These are phyloP conservation scores for Penicillium maclennaniae DNA, from an alignment of 495 filamentous ascomycete species.

Conservation along the genomic window DNA sequence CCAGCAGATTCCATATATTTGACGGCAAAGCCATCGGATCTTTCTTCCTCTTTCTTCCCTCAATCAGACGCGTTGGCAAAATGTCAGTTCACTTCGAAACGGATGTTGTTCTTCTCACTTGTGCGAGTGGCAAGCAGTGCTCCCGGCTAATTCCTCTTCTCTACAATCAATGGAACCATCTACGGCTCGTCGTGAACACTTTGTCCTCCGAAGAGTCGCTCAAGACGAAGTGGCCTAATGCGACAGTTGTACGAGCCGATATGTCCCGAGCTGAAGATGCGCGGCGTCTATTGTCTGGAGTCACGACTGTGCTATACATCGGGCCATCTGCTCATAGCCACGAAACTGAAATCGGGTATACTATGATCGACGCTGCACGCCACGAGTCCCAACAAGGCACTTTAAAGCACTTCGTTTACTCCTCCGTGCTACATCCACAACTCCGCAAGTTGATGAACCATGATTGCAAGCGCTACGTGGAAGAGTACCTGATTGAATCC, in stretches of 20 bases:
- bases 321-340: not conserved
- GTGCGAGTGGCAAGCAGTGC: slow-evolving; percentile 1
- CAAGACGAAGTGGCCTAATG: not conserved
- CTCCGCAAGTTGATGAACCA: slow-evolving; percentile 33
- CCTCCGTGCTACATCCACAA: slow-evolving; percentile 25
- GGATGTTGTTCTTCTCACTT: not conserved
- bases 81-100: not conserved
- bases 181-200: not conserved
- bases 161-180: not conserved
- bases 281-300: no score
- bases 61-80: no score
- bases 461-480: slow-evolving; percentile 31
- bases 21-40: no score
- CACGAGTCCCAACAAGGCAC: slow-evolving; percentile 5
- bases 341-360: no score
- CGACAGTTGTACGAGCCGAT: not conserved
- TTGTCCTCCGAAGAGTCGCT: not conserved
- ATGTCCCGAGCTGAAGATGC: no score
- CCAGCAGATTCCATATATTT: no score
- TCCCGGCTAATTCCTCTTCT: not conserved
- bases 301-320: no score
- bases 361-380: slow-evolving; percentile 23
- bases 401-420: slow-evolving; percentile 29
- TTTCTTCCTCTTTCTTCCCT: no score
- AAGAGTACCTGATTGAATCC: slow-evolving; percentile 28